phyloP scores from a whole-genome alignment of 1,139 yeast species.

The Scheffersomyces titani region DNA sequence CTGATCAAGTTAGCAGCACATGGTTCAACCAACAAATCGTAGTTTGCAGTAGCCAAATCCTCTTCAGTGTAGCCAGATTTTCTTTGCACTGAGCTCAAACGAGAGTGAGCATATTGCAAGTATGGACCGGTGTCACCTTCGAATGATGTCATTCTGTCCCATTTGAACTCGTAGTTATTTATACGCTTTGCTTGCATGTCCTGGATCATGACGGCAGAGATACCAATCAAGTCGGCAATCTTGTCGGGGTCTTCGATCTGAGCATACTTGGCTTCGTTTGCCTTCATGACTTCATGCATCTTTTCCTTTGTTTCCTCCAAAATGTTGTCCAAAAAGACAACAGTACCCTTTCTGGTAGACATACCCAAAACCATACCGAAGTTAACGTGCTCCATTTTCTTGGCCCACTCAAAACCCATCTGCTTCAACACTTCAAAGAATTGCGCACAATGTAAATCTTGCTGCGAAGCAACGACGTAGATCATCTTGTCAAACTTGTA shows the following conservation, averaged over 20 bases:
- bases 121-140: conserved; percentile 99
- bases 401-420: conserved; percentile 90
- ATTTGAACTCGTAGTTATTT: conserved; percentile 93
- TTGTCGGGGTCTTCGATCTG: conserved; percentile 94
- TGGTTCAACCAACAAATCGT: conserved; percentile 72
- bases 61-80: conserved; percentile 59
- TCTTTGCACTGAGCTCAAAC: conserved; percentile 93
- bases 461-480: conserved; percentile 94
- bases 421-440: conserved; percentile 93
- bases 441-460: conserved; percentile 92
- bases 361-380: conserved; percentile 99
- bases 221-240: conserved; percentile 94
- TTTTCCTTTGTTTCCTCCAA: conserved; percentile 91
- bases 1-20: conserved; percentile 75
- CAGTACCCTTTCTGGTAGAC: conserved; percentile 98
- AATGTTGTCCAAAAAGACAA: conserved; percentile 92
- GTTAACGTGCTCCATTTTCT: conserved; percentile 76
- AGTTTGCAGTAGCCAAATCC: conserved; percentile 60
- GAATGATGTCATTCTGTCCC: conserved; percentile 98
- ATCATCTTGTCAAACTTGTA: conserved; percentile 94
- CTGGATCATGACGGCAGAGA: conserved; percentile 97
- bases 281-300: conserved; percentile 97
- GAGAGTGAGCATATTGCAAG: conserved; percentile 97
- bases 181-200: conserved; percentile 98
- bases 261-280: conserved; percentile 86